Base-by-base conservation (phyloP, 129 eudicot species). In the Centella asiatica region DNA sequence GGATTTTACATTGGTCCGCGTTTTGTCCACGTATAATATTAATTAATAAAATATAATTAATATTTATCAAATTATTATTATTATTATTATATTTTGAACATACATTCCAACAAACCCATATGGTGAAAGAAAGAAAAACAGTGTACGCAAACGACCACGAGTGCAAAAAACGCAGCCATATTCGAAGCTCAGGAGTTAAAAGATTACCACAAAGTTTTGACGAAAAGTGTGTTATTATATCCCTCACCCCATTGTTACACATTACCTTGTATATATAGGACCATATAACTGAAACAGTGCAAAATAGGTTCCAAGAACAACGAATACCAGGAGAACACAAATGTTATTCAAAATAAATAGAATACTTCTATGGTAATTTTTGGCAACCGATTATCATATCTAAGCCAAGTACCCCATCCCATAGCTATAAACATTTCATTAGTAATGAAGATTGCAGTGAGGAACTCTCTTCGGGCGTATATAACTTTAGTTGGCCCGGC, bases 401-500 rank as follows among this genome's bases (percentile, higher is more conserved):
- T 36, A 23, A 17, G 53, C 66, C 52, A 44, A 25, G 26, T 17
- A 33, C 25, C 23, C 39, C 53, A 62, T 17, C 52, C 52, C 39
- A n/a, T 10, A 26, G 18, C 36, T 62, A 62, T 62, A 62, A 45
- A 62, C 54, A 44, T 60, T 25, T 44, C 54, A 26, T 27, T 62
- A 4, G 26, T 44, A 44, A 6, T 25, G 66, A 42, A 62, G 66
- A 25, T 40, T 62, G 24, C 49, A 42, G 42, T 14, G 52, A 62
- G 66, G 66, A 62, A 44, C 66, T 62, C 52, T 40, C 50, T 26
- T 10, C 20, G 26, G 22, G 23, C 34, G 53, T n/a, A n/a, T 14
- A 4, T 53, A 14, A 17, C 4, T 42, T 62, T 37, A 62, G 66
- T 39, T 44, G 34, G 66, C 66, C 23, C 66, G 66, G 69, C 89